Base-by-base conservation (phyloP, 192 early-diverging fungal genomes). In the Lunasporangiospora selenospora region DNA sequence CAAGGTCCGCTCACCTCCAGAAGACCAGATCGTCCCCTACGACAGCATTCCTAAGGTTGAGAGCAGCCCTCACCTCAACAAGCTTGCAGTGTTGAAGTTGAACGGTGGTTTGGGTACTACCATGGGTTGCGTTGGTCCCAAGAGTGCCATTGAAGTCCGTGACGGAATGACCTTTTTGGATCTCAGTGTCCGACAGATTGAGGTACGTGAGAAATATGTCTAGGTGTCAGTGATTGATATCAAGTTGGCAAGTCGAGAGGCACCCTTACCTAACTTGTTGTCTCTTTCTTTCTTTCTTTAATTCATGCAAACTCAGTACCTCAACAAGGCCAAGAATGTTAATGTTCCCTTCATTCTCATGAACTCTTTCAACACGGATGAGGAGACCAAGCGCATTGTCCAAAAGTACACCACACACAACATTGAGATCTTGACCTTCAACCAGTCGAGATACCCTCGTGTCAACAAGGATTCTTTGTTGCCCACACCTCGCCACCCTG, bases 311-410 rank as follows among this genome's bases (percentile, higher is more conserved):
- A 37, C 4, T 58, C 26, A 92, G 91, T 93, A 96, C 62, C 81
- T 98, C 47, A 99, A 99, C 85, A 87, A 85, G 49, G 81, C 86
- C 24, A 85, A 96, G 76, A 85, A 90, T 48, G 95, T 96, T 54
- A 85, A 90, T 44, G 96, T 99, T 9, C 98, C 98, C 5, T 89
- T 98, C 64, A 97, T 99, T 54, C 84, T 98, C 45, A 99, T 99
- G 98, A 99, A 99, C 86, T 99, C 98, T n/a, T 98, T 99, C 88
- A 99, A 99, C 81, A 99, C 98, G 5, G 96, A 99, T 77, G 90
- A 91, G 15, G 98, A 99, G 75, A 99, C 98, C 41, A 85, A 89
- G 75, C 90, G 94, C 55, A 96, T 99, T 78, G 93, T 98, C 65
- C 98, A 98, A 88, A 99, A 99, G 79, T 98, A 99, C 84, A 86